Base-by-base conservation (phyloP, 192 early-diverging fungal species). In the Rhizophagus sp. region DNA sequence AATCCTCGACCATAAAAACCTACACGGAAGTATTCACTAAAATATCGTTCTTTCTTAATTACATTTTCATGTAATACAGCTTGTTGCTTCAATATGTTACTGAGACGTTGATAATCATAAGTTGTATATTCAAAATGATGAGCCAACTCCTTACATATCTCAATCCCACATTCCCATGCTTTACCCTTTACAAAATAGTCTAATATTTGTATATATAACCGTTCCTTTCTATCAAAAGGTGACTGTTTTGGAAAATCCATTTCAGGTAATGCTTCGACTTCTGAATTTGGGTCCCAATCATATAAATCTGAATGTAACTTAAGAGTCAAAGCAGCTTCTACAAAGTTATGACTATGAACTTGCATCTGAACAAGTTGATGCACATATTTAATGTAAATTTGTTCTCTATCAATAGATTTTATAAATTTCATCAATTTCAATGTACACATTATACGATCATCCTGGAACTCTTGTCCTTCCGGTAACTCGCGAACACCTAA, bases 121-220 rank as follows among this genome's bases (percentile, higher is more conserved):
- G 82, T 73, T 10, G 84, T 82, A 25, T 76, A 79, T 75, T 91
- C 92, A 66, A 92, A 94, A 52, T 93, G 85, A 5, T 81, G 74
- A 9, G 73, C 84, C 19, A 94, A 82, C 79, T 94, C 93, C 33
- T 88, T 84, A 80, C 90, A 92, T 8, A 93, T 62, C 19, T 88
- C 87, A 49, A 93, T 84, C n/a, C 91, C 91, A 3, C 91, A 77
- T 80, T 95, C 94, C 94, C 94, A 95, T 7, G 92, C 88, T 36
- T 81, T 85, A 24, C 92, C 91, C 19, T 83, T 81, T 41, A 92
- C 92, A 17, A 95, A 82, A 36, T 92, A 87, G 12, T 87, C 83
- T 15, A 95, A 81, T 80, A 90, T 89, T 50, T 86, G 83, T 57
- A 83, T 62, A 81, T 90, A 89, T 12, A 94, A 85, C 33, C 85